Evolutionary conservation across 192 early-diverging fungal genomes (phyloP).

Genomic region (Podila clonocystis): DNA sequence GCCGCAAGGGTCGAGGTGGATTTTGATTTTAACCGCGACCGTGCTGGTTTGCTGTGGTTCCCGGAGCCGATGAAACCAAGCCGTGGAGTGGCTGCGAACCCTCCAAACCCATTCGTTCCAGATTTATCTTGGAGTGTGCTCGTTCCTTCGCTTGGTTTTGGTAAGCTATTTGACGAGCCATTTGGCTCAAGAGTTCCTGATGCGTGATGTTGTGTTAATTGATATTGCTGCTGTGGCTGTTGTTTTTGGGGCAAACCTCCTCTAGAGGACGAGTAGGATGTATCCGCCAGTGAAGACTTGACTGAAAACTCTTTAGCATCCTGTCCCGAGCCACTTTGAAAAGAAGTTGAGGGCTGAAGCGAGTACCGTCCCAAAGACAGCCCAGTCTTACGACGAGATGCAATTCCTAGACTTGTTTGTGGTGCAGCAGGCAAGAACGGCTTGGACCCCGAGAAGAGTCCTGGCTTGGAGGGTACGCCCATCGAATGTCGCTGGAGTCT

Average conservation of each 20-base stretch:
- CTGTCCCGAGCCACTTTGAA: not conserved
- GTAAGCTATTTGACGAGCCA: no score
- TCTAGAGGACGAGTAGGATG: no score
- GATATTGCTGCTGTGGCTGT: not conserved
- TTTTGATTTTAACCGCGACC: not conserved
- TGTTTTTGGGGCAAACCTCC: not conserved
- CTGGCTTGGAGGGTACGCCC: not conserved
- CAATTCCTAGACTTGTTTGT: not conserved
- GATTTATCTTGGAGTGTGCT: not conserved
- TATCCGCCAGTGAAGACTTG: not conserved
- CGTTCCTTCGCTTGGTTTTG: no score
- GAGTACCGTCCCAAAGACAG: constrained; percentile 26
- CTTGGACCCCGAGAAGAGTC: not conserved
- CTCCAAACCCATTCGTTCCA: not conserved
- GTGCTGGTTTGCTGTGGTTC: not conserved
- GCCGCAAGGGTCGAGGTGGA: not conserved
- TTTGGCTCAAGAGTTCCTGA: no score
- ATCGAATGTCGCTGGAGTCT: not conserved
- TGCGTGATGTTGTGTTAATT: not conserved
- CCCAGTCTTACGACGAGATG: constrained; percentile 37
- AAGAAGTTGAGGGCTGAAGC: constrained; percentile 13
- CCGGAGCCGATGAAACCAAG: not conserved
- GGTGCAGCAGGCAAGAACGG: not conserved
- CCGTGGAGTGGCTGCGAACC: not conserved
- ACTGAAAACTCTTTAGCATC: not conserved